These are phyloP conservation scores for Amphicarpaea edgeworthii DNA, from an alignment of 306 rosid species.

Conservation along the genomic window DNA sequence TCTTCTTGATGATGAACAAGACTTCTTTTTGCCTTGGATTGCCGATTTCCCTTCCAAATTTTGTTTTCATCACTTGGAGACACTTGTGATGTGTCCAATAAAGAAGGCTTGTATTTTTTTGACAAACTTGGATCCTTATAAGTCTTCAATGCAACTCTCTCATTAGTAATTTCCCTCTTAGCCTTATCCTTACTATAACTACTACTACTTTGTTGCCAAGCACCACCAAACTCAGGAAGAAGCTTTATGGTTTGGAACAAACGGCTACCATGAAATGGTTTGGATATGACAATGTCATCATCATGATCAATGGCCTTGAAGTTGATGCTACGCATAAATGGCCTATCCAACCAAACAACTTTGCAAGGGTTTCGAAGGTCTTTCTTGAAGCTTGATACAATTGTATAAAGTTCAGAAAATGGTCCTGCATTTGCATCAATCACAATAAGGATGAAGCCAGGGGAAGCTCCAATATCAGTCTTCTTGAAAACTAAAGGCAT, in stretches of 20 bases:
- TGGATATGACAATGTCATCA: constrained; percentile 61
- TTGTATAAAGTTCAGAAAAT: constrained; percentile 35
- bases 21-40: constrained; percentile 29
- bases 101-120: constrained; percentile 10
- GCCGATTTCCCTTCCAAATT: constrained; percentile 6
- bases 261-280: constrained; percentile 74
- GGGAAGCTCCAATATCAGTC: constrained; percentile 37
- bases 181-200: not conserved
- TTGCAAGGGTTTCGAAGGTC: constrained; percentile 47
- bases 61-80: not conserved
- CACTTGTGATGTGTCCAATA: not conserved
- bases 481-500: constrained; percentile 41
- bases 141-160: not conserved
- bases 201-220: constrained; percentile 35
- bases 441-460: constrained; percentile 45
- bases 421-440: constrained; percentile 52
- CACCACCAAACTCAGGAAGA: constrained; percentile 79
- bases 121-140: constrained; percentile 11
- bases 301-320: constrained; percentile 42
- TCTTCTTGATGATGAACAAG: constrained; percentile 31
- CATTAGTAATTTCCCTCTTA: constrained; percentile 1
- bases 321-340: constrained; percentile 33
- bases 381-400: constrained; percentile 45
- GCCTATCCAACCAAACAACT: constrained; percentile 75
- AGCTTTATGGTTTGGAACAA: constrained; percentile 57